Conservation (phyloP, 768 basidiomycete genomes). For the Clitopilus hobsonii region DNA sequence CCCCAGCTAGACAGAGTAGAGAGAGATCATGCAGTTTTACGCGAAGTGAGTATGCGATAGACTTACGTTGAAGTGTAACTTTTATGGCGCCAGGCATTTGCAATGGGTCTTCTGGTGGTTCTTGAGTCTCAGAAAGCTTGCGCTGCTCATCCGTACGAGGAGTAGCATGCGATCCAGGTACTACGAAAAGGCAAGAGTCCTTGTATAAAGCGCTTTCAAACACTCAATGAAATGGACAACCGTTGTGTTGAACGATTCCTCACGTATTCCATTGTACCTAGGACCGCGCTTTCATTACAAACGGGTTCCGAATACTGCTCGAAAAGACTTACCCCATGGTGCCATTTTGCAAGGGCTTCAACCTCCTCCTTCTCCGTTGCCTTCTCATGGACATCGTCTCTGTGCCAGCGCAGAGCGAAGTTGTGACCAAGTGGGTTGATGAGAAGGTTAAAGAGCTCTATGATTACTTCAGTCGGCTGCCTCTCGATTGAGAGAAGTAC, state of each 20-base stretch:
- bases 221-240: not conserved
- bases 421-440: slow-evolving; percentile 62
- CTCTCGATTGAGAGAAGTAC: slow-evolving; percentile 19
- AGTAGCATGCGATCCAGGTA: slow-evolving; percentile 61
- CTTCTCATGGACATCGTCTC: slow-evolving; percentile 64
- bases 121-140: slow-evolving; percentile 41
- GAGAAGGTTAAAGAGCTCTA: slow-evolving; percentile 73
- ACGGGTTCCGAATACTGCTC: not conserved
- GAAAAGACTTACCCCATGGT: slow-evolving; percentile 52
- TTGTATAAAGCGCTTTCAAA: slow-evolving; percentile 60
- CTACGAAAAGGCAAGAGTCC: slow-evolving; percentile 66
- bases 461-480: not conserved
- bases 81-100: slow-evolving; percentile 67
- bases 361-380: slow-evolving; percentile 58
- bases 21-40: not conserved
- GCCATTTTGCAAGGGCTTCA: slow-evolving; percentile 51
- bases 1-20: slow-evolving; percentile 44
- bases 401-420: slow-evolving; percentile 77
- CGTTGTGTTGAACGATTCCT: slow-evolving; percentile 12
- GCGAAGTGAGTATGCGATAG: not conserved
- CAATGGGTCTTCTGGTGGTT: slow-evolving; percentile 51
- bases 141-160: slow-evolving; percentile 59
- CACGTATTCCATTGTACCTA: slow-evolving; percentile 85
- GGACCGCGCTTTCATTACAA: not conserved
- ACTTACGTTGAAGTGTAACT: slow-evolving; percentile 50